Conservation (phyloP, 495 filamentous ascomycete genomes). For the Tuber magnatum region DNA sequence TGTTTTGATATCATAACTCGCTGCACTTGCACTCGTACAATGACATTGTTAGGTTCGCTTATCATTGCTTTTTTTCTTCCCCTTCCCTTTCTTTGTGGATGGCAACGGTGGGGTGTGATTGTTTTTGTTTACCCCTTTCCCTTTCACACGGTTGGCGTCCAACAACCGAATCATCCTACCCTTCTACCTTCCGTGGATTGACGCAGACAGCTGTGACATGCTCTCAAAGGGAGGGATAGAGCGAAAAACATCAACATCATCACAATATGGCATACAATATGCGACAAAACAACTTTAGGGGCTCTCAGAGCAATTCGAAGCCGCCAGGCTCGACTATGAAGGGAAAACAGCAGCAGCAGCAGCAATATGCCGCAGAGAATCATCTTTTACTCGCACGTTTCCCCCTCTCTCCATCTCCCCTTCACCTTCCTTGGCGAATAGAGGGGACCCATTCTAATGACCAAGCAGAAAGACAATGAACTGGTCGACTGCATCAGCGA, state of each 20-base stretch:
- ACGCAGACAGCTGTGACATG: neutral
- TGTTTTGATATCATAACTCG: no score
- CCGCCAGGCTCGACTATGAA: slow-evolving; percentile 20
- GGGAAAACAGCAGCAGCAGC: slow-evolving; percentile 27
- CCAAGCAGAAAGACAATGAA: slow-evolving; percentile 56
- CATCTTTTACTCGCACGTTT: slow-evolving; percentile 26
- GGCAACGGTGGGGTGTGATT: slow-evolving; percentile 15
- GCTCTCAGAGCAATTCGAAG: slow-evolving; percentile 29
- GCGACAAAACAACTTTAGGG: slow-evolving; percentile 35
- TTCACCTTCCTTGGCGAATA: neutral
- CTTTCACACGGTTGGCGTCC: no score
- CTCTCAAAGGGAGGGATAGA: neutral
- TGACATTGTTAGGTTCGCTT: slow-evolving; percentile 4
- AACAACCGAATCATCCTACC: no score
- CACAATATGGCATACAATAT: slow-evolving; percentile 30
- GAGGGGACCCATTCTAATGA: slow-evolving; percentile 2
- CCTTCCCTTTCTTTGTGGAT: slow-evolving; percentile 7
- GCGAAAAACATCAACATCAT: neutral
- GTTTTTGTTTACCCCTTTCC: slow-evolving; percentile 18
- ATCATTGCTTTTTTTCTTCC: neutral
- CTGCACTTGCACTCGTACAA: no score
- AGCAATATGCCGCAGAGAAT: slow-evolving; percentile 20
- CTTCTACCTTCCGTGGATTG: neutral
- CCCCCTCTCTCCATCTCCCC: neutral
- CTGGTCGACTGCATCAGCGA: slow-evolving; percentile 96